Base-by-base conservation (phyloP, 192 early-diverging fungal genomes). In the Backusella sp. region DNA sequence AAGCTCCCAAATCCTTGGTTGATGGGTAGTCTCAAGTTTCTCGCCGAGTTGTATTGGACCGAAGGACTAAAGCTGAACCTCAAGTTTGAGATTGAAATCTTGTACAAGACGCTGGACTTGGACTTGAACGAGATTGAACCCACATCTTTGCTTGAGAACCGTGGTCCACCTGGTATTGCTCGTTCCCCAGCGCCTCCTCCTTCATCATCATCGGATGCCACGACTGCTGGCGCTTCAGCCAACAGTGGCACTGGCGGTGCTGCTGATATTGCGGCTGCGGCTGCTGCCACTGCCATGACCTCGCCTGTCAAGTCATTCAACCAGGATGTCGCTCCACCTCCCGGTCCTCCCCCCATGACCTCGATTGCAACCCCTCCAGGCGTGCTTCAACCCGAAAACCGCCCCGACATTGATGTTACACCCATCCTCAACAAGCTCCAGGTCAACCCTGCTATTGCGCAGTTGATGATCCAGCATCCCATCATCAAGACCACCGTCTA, bases 1-100 rank as follows among this genome's bases (percentile, higher is more conserved):
- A 91, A 91, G 62, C 94, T 95, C 30, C 97, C 98, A 41, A 98
- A 97, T 84, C 96, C 97, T n/a, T 99, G 98, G 98, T 79, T 98
- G 28, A 96, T 99, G 91, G 92, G 94, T 37, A 95, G 96, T 70
- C 90, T 99, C 88, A 90, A 90, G 62, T 87, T 98, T 7, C 80
- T 99, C 49, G 91, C 92, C 3, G 98, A 99, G 82, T 84, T 99
- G 4, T 98, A 98, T 82, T 92, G 93, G 72, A 93, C 87, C 74
- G 97, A 95, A 0, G 94, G 96, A 69, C 79, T 99, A 65, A 97
- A 96, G 81, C 86, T 98, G 39, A 96, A 95, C 70, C 88, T 98
- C 28, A 98, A 97, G 76, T 98, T 99, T 84, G 96, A 98, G 77
- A 95, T 99, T 65, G 98, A 99, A 83, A 95, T 98, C 6, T 85